These are phyloP conservation scores for Trichoderma erinaceum DNA, from an alignment of 495 filamentous ascomycete genomes.

Conservation along the genomic window DNA sequence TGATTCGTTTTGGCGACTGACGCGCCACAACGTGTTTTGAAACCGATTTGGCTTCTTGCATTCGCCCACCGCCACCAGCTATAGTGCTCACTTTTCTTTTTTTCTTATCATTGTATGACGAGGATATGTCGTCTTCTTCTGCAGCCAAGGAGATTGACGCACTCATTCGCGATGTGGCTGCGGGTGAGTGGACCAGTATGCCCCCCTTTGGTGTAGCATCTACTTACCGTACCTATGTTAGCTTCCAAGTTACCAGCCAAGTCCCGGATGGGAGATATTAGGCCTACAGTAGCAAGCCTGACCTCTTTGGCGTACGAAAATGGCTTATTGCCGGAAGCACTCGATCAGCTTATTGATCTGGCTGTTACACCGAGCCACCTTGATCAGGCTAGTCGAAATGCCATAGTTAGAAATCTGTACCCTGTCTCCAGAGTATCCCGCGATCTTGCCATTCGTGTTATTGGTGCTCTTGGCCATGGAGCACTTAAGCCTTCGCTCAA, in stretches of 20 bases:
- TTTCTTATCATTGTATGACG: not conserved
- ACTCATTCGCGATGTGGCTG: conserved; percentile 26
- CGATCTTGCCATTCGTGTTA: conserved; percentile 56
- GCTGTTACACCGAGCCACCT: conserved; percentile 60
- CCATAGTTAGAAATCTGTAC: conserved; percentile 68
- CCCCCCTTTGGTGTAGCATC: not conserved
- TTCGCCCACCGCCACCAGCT: not conserved
- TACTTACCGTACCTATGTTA: not conserved
- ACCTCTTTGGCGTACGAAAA: conserved; percentile 52
- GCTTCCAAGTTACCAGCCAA: conserved; percentile 42
- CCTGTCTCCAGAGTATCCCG: conserved; percentile 57
- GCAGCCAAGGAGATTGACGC: conserved; percentile 19
- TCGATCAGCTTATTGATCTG: conserved; percentile 60
- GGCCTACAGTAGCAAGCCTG: conserved; percentile 42
- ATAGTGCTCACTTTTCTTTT: not conserved
- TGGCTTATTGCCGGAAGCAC: conserved; percentile 55
- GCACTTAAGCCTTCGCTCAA: conserved; percentile 67
- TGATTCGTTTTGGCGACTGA: not conserved
- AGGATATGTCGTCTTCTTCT: not conserved
- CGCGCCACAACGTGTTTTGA: conserved; percentile 4
- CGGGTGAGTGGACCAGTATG: conserved; percentile 21
- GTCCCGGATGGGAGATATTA: conserved; percentile 38
- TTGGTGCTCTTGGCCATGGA: conserved; percentile 73
- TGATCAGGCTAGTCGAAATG: conserved; percentile 64
- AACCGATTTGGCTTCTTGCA: not conserved